Evolutionary conservation across 2,329 filamentous ascomycete genomes (phyloP).

Genomic region (Bimuria novae-zelandiae): DNA sequence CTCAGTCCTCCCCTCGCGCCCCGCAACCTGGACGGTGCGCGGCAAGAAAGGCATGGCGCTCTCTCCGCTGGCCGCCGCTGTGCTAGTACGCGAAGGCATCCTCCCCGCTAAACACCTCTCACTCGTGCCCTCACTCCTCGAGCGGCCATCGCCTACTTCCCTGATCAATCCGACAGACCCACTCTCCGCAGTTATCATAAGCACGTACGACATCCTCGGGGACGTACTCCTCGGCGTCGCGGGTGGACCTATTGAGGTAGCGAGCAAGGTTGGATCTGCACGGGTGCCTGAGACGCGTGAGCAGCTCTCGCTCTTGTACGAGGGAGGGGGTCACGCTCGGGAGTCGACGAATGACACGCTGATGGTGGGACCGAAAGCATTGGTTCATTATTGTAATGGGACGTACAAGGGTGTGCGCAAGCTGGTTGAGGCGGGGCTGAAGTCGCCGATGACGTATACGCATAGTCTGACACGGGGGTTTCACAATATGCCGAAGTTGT

Average conservation of each 20-base stretch:
- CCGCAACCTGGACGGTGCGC: conserved; percentile 36
- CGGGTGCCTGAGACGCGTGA: conserved; percentile 7
- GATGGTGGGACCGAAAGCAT: conserved; percentile 14
- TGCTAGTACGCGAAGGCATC: conserved; percentile 33
- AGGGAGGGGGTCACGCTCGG: background rate
- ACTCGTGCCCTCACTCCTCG: conserved; percentile 21
- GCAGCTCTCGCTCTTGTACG: background rate
- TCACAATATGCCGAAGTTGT: conserved; percentile 80
- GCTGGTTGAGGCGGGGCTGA: conserved; percentile 71
- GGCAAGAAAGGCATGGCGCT: conserved; percentile 26
- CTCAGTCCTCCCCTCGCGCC: conserved; percentile 27
- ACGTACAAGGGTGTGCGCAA: conserved; percentile 68
- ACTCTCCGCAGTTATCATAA: conserved; percentile 23
- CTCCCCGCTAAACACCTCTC: conserved; percentile 30
- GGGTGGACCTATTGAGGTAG: conserved; percentile 27
- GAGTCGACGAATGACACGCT: background rate
- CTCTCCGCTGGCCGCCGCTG: conserved; percentile 32
- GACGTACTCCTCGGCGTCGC: conserved; percentile 27
- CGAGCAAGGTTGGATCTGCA: conserved; percentile 19
- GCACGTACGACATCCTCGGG: conserved; percentile 28
- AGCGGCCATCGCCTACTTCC: conserved; percentile 4
- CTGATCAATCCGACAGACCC: conserved; percentile 30
- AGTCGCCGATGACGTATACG: conserved; percentile 80
- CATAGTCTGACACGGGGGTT: conserved; percentile 81
- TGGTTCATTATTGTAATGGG: conserved; percentile 62